Conservation (phyloP, 805 yeast species). For the Suhomyces xylopsoci region DNA sequence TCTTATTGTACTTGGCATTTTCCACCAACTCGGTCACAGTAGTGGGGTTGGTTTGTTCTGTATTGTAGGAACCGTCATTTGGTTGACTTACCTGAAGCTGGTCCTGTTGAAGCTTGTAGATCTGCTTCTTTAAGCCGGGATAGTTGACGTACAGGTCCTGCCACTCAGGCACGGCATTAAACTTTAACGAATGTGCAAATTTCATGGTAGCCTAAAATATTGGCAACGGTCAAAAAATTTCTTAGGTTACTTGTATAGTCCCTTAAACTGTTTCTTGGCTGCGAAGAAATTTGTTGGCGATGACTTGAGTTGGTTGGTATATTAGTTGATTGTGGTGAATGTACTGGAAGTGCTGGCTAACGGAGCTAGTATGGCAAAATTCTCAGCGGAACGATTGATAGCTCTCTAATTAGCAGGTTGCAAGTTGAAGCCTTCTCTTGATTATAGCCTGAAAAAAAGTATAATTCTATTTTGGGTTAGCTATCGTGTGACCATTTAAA, state of each 20-base stretch:
- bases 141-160: conserved; percentile 44
- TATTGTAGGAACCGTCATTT: conserved; percentile 21
- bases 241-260: too few relatives aligned
- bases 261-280: too few relatives aligned
- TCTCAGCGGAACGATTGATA: neutral
- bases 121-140: conserved; percentile 51
- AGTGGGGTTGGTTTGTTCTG: conserved; percentile 17
- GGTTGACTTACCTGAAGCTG: conserved; percentile 23
- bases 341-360: neutral
- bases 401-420: neutral
- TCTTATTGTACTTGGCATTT: conserved; percentile 3
- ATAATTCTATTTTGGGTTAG: conserved; percentile 2
- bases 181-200: conserved; percentile 48
- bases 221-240: neutral
- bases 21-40: conserved; percentile 29
- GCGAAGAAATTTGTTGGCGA: neutral
- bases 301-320: neutral
- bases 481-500: conserved; percentile 8
- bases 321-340: too few relatives aligned
- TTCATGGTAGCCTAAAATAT: conserved; percentile 34
- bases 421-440: neutral
- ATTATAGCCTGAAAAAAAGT: neutral
- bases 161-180: conserved; percentile 57
- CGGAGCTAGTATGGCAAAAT: neutral
- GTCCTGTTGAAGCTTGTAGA: conserved; percentile 51